Conservation (phyloP, 345 rosid species). For the Passiflora organensis region DNA sequence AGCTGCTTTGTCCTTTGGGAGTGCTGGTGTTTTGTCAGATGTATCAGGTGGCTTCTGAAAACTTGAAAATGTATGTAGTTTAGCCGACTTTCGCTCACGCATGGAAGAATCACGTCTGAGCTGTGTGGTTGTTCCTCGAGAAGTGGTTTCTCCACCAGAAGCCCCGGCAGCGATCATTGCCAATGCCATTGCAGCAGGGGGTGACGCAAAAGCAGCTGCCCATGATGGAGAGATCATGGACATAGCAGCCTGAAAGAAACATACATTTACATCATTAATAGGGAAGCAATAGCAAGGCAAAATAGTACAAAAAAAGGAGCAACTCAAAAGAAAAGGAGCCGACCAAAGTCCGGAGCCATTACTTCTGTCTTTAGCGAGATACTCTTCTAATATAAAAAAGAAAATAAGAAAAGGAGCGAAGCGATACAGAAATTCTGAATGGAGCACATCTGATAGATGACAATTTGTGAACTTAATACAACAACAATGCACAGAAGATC, state of each 20-base stretch:
- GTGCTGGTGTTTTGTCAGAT: conserved; percentile 51
- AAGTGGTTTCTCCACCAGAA: conserved; percentile 74
- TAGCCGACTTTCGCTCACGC: conserved; percentile 74
- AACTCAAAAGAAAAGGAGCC: not conserved
- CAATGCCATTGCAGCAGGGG: conserved; percentile 99
- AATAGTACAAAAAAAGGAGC: not conserved
- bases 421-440: too few species aligned
- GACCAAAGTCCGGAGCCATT: too few species aligned
- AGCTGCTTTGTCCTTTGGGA: conserved; percentile 89
- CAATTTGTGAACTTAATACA: too few species aligned
- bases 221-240: conserved; percentile 91
- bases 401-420: too few species aligned
- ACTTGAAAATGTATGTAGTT: conserved; percentile 83
- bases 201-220: conserved; percentile 99
- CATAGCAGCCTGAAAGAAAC: conserved; percentile 73
- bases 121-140: conserved; percentile 56
- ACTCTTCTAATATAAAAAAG: too few species aligned
- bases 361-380: too few species aligned
- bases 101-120: conserved; percentile 80
- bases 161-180: conserved; percentile 99
- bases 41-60: conserved; percentile 75
- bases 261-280: not conserved
- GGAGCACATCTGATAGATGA: too few species aligned
- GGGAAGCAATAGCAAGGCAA: not conserved
- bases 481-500: too few species aligned